A percentile compares a stretch with the other conserved stretches of the same genome.
phyloP scores from a whole-genome alignment of 148 eudicot species.

The Heliosperma pusillum region DNA sequence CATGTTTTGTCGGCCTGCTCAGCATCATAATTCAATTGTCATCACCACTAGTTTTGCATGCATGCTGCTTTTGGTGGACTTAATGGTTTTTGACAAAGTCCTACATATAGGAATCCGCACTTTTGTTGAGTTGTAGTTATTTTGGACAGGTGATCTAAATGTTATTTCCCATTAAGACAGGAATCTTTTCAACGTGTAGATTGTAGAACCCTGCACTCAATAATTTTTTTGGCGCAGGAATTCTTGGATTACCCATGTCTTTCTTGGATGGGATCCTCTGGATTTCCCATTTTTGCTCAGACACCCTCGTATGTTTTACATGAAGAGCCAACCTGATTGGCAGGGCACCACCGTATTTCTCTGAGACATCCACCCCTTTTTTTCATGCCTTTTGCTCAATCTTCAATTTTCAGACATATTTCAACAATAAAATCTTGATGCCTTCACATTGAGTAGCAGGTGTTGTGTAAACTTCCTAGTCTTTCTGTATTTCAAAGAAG shows the following conservation, averaged over 20 bases:
- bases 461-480: constrained; percentile 56
- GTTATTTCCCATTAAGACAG: constrained; percentile 37
- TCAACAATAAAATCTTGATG: constrained; percentile 62
- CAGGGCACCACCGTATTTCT: constrained; percentile 64
- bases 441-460: constrained; percentile 63
- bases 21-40: neutral
- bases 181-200: constrained; percentile 37
- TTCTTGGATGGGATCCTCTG: constrained; percentile 58
- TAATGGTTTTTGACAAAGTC: neutral
- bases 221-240: constrained; percentile 79
- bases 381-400: constrained; percentile 68
- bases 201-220: constrained; percentile 57
- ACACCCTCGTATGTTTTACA: constrained; percentile 54
- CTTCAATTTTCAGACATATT: constrained; percentile 57
- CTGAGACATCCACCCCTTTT: constrained; percentile 62
- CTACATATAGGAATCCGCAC: constrained; percentile 2
- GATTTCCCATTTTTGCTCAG: constrained; percentile 56
- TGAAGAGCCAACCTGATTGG: constrained; percentile 62
- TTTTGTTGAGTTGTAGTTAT: constrained; percentile 16
- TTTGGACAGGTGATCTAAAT: constrained; percentile 27
- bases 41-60: neutral
- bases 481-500: constrained; percentile 29
- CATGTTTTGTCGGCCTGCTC: neutral
- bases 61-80: constrained; percentile 8
- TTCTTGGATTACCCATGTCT: constrained; percentile 53